These are phyloP conservation scores for Phytophthora podocarpi DNA, from an alignment of 352 stramenopile genomes.

Conservation along the genomic window DNA sequence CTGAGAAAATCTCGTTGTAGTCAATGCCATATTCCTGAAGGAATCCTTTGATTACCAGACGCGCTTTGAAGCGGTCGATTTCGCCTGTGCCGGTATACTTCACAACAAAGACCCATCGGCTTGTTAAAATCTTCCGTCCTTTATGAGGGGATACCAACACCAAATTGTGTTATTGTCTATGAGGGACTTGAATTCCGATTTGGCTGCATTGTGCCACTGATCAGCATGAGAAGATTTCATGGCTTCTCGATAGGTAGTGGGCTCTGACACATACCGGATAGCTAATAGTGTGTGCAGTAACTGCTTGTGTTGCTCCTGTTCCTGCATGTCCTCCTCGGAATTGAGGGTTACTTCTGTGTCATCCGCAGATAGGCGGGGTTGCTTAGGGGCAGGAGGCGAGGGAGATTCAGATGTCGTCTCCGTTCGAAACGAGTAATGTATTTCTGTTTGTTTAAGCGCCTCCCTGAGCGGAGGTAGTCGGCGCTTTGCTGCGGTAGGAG, in stretches of 20 bases:
- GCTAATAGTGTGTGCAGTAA: neutral
- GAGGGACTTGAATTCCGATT: neutral
- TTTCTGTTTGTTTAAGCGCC: too few species aligned
- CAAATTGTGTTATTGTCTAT: slow-evolving; percentile 5
- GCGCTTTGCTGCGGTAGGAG: too few species aligned
- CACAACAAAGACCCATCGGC: too few species aligned
- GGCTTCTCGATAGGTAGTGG: slow-evolving; percentile 4
- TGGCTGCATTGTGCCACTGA: slow-evolving; percentile 1
- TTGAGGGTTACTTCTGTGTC: neutral
- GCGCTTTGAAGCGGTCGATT: neutral
- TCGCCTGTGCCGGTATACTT: too few species aligned
- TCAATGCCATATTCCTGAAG: slow-evolving; percentile 2
- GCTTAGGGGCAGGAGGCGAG: neutral
- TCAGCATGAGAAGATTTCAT: slow-evolving; percentile 5
- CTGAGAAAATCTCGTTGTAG: neutral
- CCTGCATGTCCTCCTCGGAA: neutral
- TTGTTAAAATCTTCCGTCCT: too few species aligned
- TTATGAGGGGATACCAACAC: too few species aligned
- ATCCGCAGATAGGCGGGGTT: neutral
- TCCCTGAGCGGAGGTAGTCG: too few species aligned
- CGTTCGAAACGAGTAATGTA: too few species aligned
- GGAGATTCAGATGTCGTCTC: neutral
- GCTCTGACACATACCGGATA: slow-evolving; percentile 7
- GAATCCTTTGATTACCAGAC: neutral
- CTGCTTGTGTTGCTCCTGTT: neutral